Percentiles rank a stretch among this genome's conserved stretches.
Conservation (phyloP, 768 basidiomycete genomes). For the Tricholoma terreum region DNA sequence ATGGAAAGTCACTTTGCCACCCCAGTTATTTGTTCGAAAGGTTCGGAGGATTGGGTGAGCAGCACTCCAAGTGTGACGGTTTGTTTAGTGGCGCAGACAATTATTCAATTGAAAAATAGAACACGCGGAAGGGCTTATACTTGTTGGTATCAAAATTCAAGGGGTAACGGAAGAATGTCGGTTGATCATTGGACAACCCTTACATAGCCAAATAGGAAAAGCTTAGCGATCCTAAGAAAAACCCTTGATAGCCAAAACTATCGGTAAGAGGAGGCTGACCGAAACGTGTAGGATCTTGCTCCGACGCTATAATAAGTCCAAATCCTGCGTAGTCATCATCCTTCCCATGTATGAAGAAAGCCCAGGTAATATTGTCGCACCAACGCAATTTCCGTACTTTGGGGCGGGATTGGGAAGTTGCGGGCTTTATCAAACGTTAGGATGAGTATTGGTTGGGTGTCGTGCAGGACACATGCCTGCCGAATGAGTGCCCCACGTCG, state of each 20-base stretch:
- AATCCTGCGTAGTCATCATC: constrained; percentile 11
- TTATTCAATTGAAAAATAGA: background rate
- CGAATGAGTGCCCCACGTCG: constrained; percentile 24
- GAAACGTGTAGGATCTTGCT: constrained; percentile 13
- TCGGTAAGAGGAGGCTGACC: constrained; percentile 7
- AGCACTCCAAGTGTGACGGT: constrained; percentile 20
- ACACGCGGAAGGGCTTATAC: background rate
- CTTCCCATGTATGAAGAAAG: constrained; percentile 10
- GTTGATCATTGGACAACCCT: constrained; percentile 15
- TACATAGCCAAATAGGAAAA: constrained; percentile 14
- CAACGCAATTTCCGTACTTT: constrained; percentile 13
- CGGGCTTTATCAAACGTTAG: constrained; percentile 4
- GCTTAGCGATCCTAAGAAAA: constrained; percentile 9
- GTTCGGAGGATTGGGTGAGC: constrained; percentile 7
- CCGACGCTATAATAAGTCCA: constrained; percentile 16
- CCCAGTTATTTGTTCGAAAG: no score
- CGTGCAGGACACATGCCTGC: constrained; percentile 15
- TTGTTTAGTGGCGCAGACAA: background rate
- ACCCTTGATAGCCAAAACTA: background rate
- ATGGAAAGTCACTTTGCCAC: no score
- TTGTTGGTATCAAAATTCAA: constrained; percentile 18
- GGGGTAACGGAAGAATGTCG: constrained; percentile 17
- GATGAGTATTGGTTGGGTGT: background rate
- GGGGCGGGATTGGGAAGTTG: constrained; percentile 16
- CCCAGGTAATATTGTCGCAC: constrained; percentile 20